These are phyloP conservation scores for Neurospora africana DNA, from an alignment of 495 filamentous ascomycete genomes.

Conservation along the genomic window DNA sequence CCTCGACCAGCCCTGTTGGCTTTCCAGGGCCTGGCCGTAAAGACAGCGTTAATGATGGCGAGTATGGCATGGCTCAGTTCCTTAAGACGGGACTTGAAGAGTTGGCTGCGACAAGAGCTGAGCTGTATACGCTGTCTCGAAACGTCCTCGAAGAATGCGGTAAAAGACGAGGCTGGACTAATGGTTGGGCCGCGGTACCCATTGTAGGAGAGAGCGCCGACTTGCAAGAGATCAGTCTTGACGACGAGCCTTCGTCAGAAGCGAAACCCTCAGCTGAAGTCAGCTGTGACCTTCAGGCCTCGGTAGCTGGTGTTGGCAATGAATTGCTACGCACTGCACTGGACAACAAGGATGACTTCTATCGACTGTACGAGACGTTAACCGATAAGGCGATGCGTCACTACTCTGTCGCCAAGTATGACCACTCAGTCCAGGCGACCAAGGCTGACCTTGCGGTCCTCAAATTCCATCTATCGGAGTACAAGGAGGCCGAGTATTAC, in stretches of 20 bases:
- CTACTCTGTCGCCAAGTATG: constrained; percentile 64
- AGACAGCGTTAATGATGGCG: constrained; percentile 17
- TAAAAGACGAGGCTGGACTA: constrained; percentile 60
- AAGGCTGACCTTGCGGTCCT: constrained; percentile 80
- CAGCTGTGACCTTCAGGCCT: constrained; percentile 4
- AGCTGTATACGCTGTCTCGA: constrained; percentile 68
- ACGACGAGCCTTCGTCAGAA: constrained; percentile 16
- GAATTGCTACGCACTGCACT: constrained; percentile 40
- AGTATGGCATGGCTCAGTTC: constrained; percentile 23
- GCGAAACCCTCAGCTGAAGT: constrained; percentile 18
- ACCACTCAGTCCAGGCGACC: constrained; percentile 61
- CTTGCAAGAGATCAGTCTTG: constrained; percentile 49
- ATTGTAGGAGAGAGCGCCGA: constrained; percentile 36
- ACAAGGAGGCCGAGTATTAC: constrained; percentile 60
- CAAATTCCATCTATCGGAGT: constrained; percentile 66
- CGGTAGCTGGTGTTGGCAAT: constrained; percentile 40
- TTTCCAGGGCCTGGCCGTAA: constrained; percentile 30
- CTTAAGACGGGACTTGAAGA: constrained; percentile 65
- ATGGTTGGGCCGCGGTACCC: constrained; percentile 63
- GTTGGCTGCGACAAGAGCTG: constrained; percentile 70
- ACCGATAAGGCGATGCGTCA: constrained; percentile 63
- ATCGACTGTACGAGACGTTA: constrained; percentile 58
- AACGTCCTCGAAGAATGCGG: constrained; percentile 68
- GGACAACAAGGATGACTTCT: constrained; percentile 38
- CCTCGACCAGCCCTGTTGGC: constrained; percentile 34